Evolutionary conservation across 169 alveolate genomes (phyloP).

Genomic region (Plasmodium ovale): DNA sequence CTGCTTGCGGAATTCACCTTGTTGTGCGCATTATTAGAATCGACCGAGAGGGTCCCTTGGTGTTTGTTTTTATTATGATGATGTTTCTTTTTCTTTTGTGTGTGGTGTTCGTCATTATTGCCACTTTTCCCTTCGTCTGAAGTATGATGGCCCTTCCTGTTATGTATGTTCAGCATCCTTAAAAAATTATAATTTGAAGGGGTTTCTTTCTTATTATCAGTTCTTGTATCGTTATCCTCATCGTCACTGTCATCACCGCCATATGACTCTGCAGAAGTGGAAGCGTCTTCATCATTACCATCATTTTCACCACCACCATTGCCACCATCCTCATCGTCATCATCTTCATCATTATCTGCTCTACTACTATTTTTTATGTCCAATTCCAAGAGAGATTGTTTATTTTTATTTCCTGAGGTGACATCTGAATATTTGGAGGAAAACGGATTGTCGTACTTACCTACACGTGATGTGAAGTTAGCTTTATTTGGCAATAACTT

Average conservation of each 20-base stretch:
- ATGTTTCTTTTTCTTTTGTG: slow-evolving; percentile 18
- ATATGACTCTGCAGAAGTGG: background rate
- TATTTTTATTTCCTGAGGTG: slow-evolving; percentile 12
- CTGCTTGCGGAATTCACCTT: too few species aligned
- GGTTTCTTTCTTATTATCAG: background rate
- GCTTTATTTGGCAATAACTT: slow-evolving; percentile 12
- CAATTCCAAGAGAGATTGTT: slow-evolving; percentile 25
- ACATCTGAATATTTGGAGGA: background rate
- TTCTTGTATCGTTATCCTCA: background rate
- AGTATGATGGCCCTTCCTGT: background rate
- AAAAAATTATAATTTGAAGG: background rate
- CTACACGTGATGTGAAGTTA: background rate
- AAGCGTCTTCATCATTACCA: background rate
- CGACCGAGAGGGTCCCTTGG: slow-evolving; percentile 21
- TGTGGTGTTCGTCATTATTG: slow-evolving; percentile 1
- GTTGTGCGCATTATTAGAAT: too few species aligned
- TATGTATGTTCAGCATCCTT: background rate
- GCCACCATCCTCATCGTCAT: background rate
- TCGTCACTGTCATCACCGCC: slow-evolving; percentile 9
- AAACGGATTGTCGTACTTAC: slow-evolving; percentile 4
- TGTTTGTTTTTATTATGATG: slow-evolving; percentile 12
- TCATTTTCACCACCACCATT: slow-evolving; percentile 19
- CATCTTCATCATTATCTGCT: slow-evolving; percentile 22
- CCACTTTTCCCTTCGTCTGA: background rate
- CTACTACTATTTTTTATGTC: background rate